A percentile compares a stretch with the other conserved stretches of the same genome.
phyloP scores from a whole-genome alignment of 306 rosid species.

The Luffa aegyptiaca region DNA sequence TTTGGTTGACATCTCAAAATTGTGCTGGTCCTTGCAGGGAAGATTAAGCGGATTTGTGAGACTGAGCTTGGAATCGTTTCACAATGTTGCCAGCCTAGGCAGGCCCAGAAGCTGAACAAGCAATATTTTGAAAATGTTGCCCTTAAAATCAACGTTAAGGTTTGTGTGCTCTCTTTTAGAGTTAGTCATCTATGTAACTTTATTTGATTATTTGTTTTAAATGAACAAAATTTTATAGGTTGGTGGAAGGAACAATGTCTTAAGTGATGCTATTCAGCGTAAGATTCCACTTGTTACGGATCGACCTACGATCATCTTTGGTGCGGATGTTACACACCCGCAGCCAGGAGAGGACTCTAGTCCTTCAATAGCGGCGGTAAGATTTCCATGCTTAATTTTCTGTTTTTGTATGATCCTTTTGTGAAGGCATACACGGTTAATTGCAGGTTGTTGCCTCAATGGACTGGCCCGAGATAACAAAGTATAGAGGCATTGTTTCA shows the following conservation, averaged over 20 bases:
- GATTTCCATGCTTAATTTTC: neutral
- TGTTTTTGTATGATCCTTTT: neutral
- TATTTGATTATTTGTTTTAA: neutral
- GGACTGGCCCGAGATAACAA: slow-evolving; percentile 79
- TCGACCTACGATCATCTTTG: slow-evolving; percentile 54
- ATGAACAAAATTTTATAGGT: slow-evolving; percentile 21
- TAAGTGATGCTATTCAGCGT: slow-evolving; percentile 38
- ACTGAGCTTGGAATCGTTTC: slow-evolving; percentile 77
- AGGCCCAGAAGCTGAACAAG: slow-evolving; percentile 12
- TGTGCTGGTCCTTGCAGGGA: slow-evolving; percentile 25
- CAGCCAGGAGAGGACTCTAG: slow-evolving; percentile 53
- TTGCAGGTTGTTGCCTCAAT: slow-evolving; percentile 79
- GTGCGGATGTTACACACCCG: slow-evolving; percentile 87
- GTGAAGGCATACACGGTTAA: neutral
- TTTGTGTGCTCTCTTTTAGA: slow-evolving; percentile 5
- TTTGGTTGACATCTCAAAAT: neutral
- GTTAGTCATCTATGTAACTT: neutral
- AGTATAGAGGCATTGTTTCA: slow-evolving; percentile 58
- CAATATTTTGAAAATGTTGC: slow-evolving; percentile 75
- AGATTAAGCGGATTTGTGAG: slow-evolving; percentile 64
- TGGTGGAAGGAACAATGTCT: slow-evolving; percentile 60
- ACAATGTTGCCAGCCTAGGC: slow-evolving; percentile 57
- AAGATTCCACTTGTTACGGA: slow-evolving; percentile 48
- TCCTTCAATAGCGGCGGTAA: slow-evolving; percentile 87
- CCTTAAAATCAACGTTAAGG: slow-evolving; percentile 82